Conservation (phyloP, 345 rosid species). For the Balakata baccata region DNA sequence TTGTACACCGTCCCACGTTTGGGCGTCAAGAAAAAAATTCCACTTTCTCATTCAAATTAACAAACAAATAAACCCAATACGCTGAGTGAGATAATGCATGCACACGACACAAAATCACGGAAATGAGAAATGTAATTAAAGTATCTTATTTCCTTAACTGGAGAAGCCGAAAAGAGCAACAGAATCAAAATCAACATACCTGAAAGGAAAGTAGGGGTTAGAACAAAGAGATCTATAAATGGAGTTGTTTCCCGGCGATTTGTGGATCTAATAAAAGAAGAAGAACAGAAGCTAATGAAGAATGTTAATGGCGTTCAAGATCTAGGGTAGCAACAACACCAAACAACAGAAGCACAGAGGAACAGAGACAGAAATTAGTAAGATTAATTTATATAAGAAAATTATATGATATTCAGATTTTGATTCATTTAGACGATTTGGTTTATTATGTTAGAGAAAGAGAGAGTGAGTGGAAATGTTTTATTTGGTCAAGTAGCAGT, state of each 20-base stretch:
- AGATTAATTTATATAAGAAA: neutral
- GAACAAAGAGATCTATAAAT: neutral
- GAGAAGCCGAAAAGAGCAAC: neutral
- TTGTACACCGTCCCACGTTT: neutral
- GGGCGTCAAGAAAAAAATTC: neutral
- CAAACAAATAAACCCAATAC: neutral
- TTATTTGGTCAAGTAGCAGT: neutral
- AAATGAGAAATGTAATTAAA: neutral
- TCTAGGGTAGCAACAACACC: neutral
- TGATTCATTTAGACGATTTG: slow-evolving; percentile 8
- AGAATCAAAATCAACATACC: neutral
- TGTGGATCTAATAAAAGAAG: neutral
- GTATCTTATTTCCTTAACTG: neutral
- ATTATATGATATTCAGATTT: neutral
- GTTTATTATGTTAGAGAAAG: neutral
- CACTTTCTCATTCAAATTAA: neutral
- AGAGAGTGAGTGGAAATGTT: neutral
- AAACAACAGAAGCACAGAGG: neutral
- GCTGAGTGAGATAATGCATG: slow-evolving; percentile 2
- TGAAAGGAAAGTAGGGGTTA: neutral
- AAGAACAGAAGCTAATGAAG: too few species aligned
- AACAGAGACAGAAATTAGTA: neutral
- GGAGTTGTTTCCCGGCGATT: neutral
- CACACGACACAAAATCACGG: neutral
- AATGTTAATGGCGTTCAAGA: neutral